Percentiles rank a stretch among this genome's conserved stretches.
Conservation (phyloP, 1,284 basidiomycete species). For the Coniferiporia sulphurascens region DNA sequence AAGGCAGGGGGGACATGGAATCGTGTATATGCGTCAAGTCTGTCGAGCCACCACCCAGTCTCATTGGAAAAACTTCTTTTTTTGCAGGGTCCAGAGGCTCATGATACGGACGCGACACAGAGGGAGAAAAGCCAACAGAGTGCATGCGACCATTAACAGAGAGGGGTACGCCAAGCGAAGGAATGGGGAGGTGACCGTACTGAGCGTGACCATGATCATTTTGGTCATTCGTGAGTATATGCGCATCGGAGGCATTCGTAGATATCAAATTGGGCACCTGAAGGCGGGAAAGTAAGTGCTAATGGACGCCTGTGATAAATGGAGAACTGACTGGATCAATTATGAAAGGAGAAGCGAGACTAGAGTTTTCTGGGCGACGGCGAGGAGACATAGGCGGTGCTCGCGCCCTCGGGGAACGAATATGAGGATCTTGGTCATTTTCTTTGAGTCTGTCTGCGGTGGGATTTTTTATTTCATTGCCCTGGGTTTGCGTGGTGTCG, state of each 20-base stretch:
- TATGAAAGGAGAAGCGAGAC: neutral
- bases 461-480: constrained; percentile 1
- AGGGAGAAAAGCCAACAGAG: constrained; percentile 5
- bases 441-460: constrained; percentile 13
- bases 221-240: neutral
- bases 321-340: neutral
- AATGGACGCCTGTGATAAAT: neutral
- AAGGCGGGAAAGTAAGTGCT: neutral
- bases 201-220: neutral
- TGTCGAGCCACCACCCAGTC: neutral
- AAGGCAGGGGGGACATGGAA: constrained; percentile 4
- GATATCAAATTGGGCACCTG: neutral
- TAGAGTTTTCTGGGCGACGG: neutral
- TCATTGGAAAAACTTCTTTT: constrained; percentile 15
- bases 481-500: neutral
- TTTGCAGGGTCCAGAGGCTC: constrained; percentile 9
- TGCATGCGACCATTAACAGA: neutral
- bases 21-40: constrained; percentile 7
- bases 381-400: constrained; percentile 3
- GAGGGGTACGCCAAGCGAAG: neutral
- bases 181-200: neutral
- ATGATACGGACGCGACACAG: neutral
- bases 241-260: neutral
- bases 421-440: neutral
- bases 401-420: constrained; percentile 1